Conservation (phyloP, 371 early-diverging fungal species). For the Mortierella sp. region DNA sequence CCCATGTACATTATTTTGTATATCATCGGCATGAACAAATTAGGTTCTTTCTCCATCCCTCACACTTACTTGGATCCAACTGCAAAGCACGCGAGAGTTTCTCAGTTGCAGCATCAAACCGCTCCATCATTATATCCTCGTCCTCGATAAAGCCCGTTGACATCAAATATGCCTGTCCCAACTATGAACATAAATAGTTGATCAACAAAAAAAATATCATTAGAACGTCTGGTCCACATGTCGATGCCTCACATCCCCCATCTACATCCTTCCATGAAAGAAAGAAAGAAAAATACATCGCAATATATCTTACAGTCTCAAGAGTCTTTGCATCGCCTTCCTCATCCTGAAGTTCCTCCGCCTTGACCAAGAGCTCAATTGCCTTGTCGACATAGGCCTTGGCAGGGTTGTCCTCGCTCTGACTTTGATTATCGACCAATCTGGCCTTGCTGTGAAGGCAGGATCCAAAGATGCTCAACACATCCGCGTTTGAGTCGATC, state of each 20-base stretch:
- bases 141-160: conserved; percentile 52
- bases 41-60: background rate
- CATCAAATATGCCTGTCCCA: conserved; percentile 60
- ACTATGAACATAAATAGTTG: conserved; percentile 18
- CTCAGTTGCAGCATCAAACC: conserved; percentile 53
- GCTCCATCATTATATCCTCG: conserved; percentile 55
- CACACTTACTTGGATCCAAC: conserved; percentile 46
- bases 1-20: no score
- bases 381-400: conserved; percentile 33
- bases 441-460: conserved; percentile 47
- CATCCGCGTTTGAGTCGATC: conserved; percentile 40
- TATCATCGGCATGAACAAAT: no score
- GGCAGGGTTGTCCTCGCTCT: conserved; percentile 33
- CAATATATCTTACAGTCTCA: conserved; percentile 35
- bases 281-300: background rate
- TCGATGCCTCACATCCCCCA: background rate
- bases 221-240: background rate
- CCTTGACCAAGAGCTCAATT: conserved; percentile 41
- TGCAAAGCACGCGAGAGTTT: conserved; percentile 48
- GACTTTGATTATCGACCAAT: conserved; percentile 20
- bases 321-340: conserved; percentile 39
- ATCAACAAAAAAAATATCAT: background rate
- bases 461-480: conserved; percentile 41
- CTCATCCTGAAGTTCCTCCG: conserved; percentile 42
- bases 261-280: background rate